Evolutionary conservation across 345 rosid genomes (phyloP).

Genomic region (Jatropha curcas): DNA sequence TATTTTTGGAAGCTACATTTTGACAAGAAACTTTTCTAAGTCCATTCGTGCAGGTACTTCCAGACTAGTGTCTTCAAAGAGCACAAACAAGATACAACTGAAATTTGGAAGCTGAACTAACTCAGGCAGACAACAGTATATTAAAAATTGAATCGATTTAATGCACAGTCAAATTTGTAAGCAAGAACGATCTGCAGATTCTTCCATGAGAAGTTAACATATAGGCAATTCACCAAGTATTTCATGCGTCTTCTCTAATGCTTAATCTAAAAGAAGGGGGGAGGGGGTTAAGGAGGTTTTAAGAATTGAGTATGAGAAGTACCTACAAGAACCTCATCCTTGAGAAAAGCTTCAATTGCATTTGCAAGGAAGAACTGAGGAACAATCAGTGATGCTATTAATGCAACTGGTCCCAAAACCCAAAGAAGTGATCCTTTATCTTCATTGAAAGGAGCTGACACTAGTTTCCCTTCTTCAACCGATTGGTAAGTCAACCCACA

Average conservation of each 20-base stretch:
- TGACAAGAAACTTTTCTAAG: neutral
- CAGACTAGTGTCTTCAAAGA: neutral
- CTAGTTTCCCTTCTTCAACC: constrained; percentile 66
- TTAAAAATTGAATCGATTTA: neutral
- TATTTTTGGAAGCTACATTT: neutral
- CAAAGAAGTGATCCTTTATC: constrained; percentile 68
- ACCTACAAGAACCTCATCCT: constrained; percentile 58
- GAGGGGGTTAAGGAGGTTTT: neutral
- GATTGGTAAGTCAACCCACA: constrained; percentile 69
- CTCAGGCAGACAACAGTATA: neutral
- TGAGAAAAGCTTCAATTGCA: constrained; percentile 49
- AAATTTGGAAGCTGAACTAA: neutral
- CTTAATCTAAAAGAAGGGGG: too few species aligned
- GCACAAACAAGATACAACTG: neutral
- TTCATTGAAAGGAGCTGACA: constrained; percentile 67
- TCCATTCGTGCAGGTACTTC: neutral
- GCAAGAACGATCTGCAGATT: neutral
- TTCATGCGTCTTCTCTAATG: neutral
- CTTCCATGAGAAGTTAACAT: neutral
- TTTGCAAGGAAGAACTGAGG: constrained; percentile 69
- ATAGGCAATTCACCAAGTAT: neutral
- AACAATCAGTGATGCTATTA: constrained; percentile 62
- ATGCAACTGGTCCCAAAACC: constrained; percentile 67
- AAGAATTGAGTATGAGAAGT: neutral
- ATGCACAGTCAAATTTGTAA: neutral